Evolutionary conservation across 2,329 filamentous ascomycete species (phyloP).

Genomic region (Colletotrichum sansevieriae): DNA sequence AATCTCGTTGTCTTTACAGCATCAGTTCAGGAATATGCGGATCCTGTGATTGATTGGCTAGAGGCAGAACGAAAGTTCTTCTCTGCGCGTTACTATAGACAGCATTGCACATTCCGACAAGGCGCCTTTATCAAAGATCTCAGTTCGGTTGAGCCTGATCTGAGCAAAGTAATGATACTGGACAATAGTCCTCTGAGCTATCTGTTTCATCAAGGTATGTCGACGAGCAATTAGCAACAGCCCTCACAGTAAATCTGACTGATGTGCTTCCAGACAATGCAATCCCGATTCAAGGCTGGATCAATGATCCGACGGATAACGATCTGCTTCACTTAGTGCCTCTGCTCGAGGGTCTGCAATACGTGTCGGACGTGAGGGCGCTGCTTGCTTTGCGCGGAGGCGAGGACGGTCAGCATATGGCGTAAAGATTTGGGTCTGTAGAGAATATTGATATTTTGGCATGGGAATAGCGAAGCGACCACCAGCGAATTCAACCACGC

Average conservation of each 20-base stretch:
- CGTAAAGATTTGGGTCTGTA: conserved; percentile 46
- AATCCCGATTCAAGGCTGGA: conserved; percentile 99
- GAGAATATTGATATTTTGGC: conserved; percentile 36
- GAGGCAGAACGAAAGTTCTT: conserved; percentile 98
- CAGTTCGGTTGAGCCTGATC: conserved; percentile 93
- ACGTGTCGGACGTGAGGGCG: conserved; percentile 94
- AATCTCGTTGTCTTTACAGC: conserved; percentile 97
- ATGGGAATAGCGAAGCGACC: conserved; percentile 31
- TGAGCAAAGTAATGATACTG: conserved; percentile 98
- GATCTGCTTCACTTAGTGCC: conserved; percentile 94
- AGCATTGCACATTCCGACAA: conserved; percentile 96
- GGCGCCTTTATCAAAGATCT: conserved; percentile 99
- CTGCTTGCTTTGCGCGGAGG: conserved; percentile 89
- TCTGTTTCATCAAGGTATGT: conserved; percentile 95
- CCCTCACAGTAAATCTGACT: neutral
- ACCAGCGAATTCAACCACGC: conserved; percentile 37
- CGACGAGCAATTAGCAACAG: neutral
- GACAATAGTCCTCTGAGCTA: conserved; percentile 99
- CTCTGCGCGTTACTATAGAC: conserved; percentile 90
- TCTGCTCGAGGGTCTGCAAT: conserved; percentile 92
- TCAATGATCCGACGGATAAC: conserved; percentile 97
- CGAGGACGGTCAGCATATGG: conserved; percentile 77
- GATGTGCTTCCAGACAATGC: conserved; percentile 82
- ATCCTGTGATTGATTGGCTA: conserved; percentile 98
- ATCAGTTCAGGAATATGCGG: conserved; percentile 97